Percentiles rank a stretch among this genome's conserved stretches.
phyloP scores from a whole-genome alignment of 192 early-diverging fungal species.

The Dimargaris xerosporica region DNA sequence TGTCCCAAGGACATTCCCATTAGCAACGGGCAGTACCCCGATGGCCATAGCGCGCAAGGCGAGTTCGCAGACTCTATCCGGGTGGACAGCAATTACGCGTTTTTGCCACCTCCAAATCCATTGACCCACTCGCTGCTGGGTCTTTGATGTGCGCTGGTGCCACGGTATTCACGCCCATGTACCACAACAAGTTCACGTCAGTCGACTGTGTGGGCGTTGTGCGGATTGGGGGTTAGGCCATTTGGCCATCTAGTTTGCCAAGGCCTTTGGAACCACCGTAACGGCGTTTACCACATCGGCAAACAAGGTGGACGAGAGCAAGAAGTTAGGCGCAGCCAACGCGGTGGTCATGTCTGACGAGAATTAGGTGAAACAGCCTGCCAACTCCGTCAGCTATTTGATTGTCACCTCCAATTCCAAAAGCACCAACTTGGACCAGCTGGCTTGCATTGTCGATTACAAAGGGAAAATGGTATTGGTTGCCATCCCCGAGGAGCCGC shows the following conservation, averaged over 20 bases:
- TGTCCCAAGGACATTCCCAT: constrained; percentile 29
- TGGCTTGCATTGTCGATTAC: constrained; percentile 24
- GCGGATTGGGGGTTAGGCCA: constrained; percentile 69
- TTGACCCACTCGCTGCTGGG: constrained; percentile 39
- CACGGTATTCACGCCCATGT: constrained; percentile 57
- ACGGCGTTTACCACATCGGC: constrained; percentile 38
- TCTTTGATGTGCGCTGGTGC: constrained; percentile 72
- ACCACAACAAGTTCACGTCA: constrained; percentile 37
- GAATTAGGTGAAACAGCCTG: constrained; percentile 17
- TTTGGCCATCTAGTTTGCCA: constrained; percentile 48
- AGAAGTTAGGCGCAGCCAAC: constrained; percentile 35
- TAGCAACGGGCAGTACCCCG: constrained; percentile 34
- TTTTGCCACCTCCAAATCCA: constrained; percentile 42
- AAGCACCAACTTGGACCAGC: constrained; percentile 20
- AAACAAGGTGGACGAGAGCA: constrained; percentile 37
- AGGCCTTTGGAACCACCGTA: constrained; percentile 29
- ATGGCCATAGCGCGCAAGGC: constrained; percentile 33
- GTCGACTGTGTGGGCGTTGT: constrained; percentile 53
- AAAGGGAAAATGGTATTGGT: constrained; percentile 33
- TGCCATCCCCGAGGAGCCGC: constrained; percentile 26
- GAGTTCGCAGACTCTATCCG: constrained; percentile 47
- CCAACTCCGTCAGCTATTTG: constrained; percentile 22
- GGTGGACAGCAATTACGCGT: constrained; percentile 39
- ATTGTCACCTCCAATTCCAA: constrained; percentile 21
- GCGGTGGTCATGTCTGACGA: constrained; percentile 25